Evolutionary conservation across 495 filamentous ascomycete genomes (phyloP), one percentile per base, ranked within the genome.

Genomic region (Talaromyces thailandensis): DNA sequence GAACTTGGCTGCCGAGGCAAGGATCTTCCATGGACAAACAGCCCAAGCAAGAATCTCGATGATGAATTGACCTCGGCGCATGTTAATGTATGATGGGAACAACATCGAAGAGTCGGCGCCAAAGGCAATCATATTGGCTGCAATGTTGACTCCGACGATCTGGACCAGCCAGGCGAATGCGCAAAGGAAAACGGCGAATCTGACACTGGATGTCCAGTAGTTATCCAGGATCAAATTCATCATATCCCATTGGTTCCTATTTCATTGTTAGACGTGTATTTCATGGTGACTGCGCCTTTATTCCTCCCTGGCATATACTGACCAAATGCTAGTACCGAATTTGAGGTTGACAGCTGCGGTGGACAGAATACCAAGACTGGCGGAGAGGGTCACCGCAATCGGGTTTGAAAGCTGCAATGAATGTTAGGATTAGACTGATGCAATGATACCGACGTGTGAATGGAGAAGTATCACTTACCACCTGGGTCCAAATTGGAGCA

Each of bases 11-110:
- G 79, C 78, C 37, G 73, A 73, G 32, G 70, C 67, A 60, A 81
- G 71, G 62, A 82, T 82, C 48, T 80, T 76, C 80, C 79, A 82
- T 1, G 78, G 80, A 31, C 71, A 78, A 3, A 73, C 74, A 31
- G 71, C 66, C 45, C 80, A 73, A 51, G 75, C 67, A 4, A 71
- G 65, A 26, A 63, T 67, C 57, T 75, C 67, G 9, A 72, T 69
- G 29, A 76, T 63, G 59, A 64, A 73, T 57, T 74, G 71, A 12
- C 74, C 74, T 23, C 74, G 72, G 21, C 68, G 69, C 63, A 76
- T 76, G 21, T 69, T 73, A 55, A 75, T 68, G 51, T 71, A 75
- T 2, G 65, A 58, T 1, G 74, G 72, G 18, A 75, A 65, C 3
- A 76, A 65, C 71, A 75, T 71, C 11, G 65, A 62, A 8, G 60